Evolutionary conservation across 495 filamentous ascomycete genomes (phyloP).

Genomic region (Penicillium turbatum): DNA sequence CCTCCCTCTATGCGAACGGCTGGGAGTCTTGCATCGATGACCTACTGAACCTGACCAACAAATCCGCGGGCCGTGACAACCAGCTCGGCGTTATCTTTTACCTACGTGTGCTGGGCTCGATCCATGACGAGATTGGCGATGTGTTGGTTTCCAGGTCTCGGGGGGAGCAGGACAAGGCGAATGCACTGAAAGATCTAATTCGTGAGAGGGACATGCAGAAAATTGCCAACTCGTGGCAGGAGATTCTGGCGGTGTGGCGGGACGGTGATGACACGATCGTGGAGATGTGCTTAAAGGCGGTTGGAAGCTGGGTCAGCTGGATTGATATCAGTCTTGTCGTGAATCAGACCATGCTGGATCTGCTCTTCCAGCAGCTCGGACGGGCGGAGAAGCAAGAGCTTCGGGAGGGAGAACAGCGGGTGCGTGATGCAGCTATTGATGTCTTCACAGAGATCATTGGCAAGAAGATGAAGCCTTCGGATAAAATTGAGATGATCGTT

Average conservation of each 20-base stretch:
- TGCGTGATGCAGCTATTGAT: conserved; percentile 83
- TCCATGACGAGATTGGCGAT: conserved; percentile 98
- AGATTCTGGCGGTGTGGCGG: conserved; percentile 77
- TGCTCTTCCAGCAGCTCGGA: conserved; percentile 75
- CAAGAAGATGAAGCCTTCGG: conserved; percentile 92
- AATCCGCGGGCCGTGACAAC: conserved; percentile 56
- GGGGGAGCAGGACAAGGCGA: conserved; percentile 72
- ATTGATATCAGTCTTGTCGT: conserved; percentile 92
- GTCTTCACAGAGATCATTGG: conserved; percentile 91
- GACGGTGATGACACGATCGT: conserved; percentile 68
- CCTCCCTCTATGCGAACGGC: conserved; percentile 70
- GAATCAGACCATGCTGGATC: conserved; percentile 75
- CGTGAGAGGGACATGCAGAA: conserved; percentile 79
- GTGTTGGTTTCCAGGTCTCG: conserved; percentile 70
- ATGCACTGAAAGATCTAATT: conserved; percentile 82
- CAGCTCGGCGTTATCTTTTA: conserved; percentile 75
- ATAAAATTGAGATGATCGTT: conserved; percentile 90
- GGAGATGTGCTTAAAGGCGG: conserved; percentile 80
- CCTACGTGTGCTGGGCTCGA: conserved; percentile 75
- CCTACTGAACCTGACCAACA: conserved; percentile 62
- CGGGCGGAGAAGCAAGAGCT: conserved; percentile 51
- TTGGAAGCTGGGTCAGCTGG: conserved; percentile 97
- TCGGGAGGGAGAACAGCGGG: conserved; percentile 58
- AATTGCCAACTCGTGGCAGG: conserved; percentile 83
- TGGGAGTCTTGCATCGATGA: conserved; percentile 91